phyloP scores from a whole-genome alignment of 768 basidiomycete species.

The Boletus insuetus region DNA sequence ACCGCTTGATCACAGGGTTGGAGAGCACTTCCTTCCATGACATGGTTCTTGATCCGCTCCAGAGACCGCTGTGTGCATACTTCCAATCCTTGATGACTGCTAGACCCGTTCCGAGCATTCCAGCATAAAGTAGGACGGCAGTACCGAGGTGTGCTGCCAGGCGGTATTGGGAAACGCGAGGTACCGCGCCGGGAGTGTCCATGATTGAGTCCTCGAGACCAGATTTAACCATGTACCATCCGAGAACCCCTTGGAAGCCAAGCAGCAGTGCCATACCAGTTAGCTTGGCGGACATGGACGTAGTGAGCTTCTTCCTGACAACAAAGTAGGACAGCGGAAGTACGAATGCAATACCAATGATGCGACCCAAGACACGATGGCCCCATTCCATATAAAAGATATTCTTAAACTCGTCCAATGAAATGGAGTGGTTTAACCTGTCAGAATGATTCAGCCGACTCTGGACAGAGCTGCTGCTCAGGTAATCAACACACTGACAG shows the following conservation, averaged over 20 bases:
- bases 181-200: slow-evolving; percentile 78
- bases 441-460: not conserved
- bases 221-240: slow-evolving; percentile 99
- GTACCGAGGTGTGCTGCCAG: slow-evolving; percentile 93
- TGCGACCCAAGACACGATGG: slow-evolving; percentile 88
- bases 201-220: slow-evolving; percentile 84
- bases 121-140: slow-evolving; percentile 86
- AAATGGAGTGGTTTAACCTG: slow-evolving; percentile 88
- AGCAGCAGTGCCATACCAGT: slow-evolving; percentile 75
- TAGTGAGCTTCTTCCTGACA: slow-evolving; percentile 63
- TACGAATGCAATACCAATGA: slow-evolving; percentile 82
- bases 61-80: slow-evolving; percentile 53
- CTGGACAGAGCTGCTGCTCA: not conserved
- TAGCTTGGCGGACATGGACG: slow-evolving; percentile 59
- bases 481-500: slow-evolving; percentile 53
- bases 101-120: slow-evolving; percentile 85
- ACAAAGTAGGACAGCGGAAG: slow-evolving; percentile 82
- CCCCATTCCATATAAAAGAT: slow-evolving; percentile 99
- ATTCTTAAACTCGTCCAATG: slow-evolving; percentile 86
- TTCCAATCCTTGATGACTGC: slow-evolving; percentile 77
- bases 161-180: slow-evolving; percentile 95
- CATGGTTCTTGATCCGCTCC: slow-evolving; percentile 52
- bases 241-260: slow-evolving; percentile 87
- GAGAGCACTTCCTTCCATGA: slow-evolving; percentile 47
- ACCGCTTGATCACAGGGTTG: slow-evolving; percentile 55